Evolutionary conservation across 805 yeast species (phyloP), one percentile per base, ranked within the genome.

Genomic region (Teunomyces barrocoloradensis): DNA sequence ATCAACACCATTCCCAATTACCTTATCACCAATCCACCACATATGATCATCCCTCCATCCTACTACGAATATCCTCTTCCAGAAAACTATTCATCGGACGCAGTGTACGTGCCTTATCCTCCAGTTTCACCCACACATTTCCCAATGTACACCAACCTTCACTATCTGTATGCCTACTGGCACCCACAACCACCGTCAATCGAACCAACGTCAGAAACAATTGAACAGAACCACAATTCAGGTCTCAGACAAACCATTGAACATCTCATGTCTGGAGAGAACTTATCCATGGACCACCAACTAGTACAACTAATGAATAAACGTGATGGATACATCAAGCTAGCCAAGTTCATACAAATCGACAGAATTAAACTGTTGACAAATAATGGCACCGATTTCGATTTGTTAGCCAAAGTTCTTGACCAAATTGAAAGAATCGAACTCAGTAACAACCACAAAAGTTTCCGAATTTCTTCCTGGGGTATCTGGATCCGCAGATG

Each of bases 251-350:
- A 34, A n/a, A 62, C 60, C 50, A 37, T 61, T 11, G 47, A 44
- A 9, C 57, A 59, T 42, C 61, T 60, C 47, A 58, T 61, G 32
- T 60, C 64, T 7, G 48, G 54, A 2, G 55, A 58, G 29, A 61
- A 61, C 45, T 46, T 61, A 25, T 43, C 57, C 45, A 57, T 56
- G 47, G 66, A 61, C 45, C 38, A 34, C 28, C 53, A 57, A 39
- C 53, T 61, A 21, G 44, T 63, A 23, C 48, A 53, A 1, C 44
- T 59, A 33, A 53, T 61, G 42, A 43, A 51, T 46, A 44, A 25
- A 4, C 18, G 20, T 1, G 47, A 52, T 38, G 66, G 66, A 2
- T 45, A 50, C 2, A 53, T 61, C 15, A 32, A 43, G n/a, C 28
- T 61, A 15, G 9, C 32, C 9, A 52, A 49, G 37, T 44, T 61